Conservation (phyloP, 176 grass and related monocot genomes). For the Zoysia japonica region DNA sequence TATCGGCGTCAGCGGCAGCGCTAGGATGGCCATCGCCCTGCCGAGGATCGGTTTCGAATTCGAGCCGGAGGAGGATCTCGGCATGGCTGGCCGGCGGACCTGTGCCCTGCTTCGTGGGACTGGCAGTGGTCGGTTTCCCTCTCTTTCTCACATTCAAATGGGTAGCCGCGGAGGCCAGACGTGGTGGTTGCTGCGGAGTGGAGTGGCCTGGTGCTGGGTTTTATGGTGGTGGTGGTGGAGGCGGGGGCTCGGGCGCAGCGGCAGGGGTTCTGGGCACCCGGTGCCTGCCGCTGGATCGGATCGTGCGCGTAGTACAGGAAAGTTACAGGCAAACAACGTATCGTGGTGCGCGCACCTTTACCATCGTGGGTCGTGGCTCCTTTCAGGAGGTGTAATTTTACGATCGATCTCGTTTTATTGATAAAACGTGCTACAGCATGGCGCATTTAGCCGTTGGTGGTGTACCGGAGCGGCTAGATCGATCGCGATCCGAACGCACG, state of each 20-base stretch:
- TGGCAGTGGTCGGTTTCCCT: slow-evolving; percentile 40
- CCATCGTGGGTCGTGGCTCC: not conserved
- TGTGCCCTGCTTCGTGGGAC: not conserved
- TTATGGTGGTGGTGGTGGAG: slow-evolving; percentile 43
- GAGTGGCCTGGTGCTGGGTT: slow-evolving; percentile 19
- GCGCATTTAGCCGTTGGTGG: not conserved
- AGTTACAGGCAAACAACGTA: not conserved
- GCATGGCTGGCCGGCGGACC: slow-evolving; percentile 20
- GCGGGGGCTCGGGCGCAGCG: not conserved
- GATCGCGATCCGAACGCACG: not conserved
- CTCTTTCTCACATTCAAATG: slow-evolving; percentile 73
- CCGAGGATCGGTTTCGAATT: slow-evolving; percentile 36
- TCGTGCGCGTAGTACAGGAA: not conserved
- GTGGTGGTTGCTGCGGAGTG: not conserved
- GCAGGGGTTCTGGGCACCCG: slow-evolving; percentile 31
- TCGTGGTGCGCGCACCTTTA: not conserved
- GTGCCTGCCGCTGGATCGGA: slow-evolving; percentile 6
- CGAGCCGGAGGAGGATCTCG: slow-evolving; percentile 34
- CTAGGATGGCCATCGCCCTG: slow-evolving; percentile 58
- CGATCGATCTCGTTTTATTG: too few species aligned
- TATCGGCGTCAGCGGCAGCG: slow-evolving; percentile 51
- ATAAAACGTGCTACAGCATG: not conserved
- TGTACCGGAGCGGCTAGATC: not conserved
- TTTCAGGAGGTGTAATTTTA: too few species aligned
- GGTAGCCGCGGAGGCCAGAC: not conserved